phyloP scores from a whole-genome alignment of 805 yeast species.

The Ogataea nitratoaversa region DNA sequence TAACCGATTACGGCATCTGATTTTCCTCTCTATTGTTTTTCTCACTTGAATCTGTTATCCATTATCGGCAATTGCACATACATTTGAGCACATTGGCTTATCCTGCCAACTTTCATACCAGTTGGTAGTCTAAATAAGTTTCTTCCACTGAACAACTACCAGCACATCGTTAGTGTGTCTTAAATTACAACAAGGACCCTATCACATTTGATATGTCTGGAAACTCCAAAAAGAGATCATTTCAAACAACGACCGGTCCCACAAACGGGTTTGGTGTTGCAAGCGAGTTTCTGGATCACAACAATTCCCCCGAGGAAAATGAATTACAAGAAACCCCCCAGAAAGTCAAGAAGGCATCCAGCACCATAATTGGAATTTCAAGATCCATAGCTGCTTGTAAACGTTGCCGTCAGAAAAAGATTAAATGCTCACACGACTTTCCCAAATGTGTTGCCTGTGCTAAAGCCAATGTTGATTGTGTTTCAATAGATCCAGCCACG shows the following conservation, averaged over 20 bases:
- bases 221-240: slow-evolving; percentile 4
- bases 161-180: too few species aligned
- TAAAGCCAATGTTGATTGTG: slow-evolving; percentile 68
- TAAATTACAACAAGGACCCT: too few species aligned
- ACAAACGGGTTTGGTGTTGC: neutral
- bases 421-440: slow-evolving; percentile 63
- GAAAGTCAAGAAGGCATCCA: slow-evolving; percentile 11
- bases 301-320: neutral
- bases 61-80: too few species aligned
- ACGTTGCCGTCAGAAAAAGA: slow-evolving; percentile 67
- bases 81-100: too few species aligned
- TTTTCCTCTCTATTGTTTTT: too few species aligned
- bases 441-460: slow-evolving; percentile 63
- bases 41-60: too few species aligned
- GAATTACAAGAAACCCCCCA: neutral
- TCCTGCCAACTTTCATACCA: too few species aligned
- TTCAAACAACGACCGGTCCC: slow-evolving; percentile 1
- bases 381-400: slow-evolving; percentile 81
- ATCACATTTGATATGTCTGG: too few species aligned
- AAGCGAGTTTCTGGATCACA: slow-evolving; percentile 1
- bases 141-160: too few species aligned
- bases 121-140: too few species aligned
- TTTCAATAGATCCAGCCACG: slow-evolving; percentile 82
- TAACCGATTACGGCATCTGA: too few species aligned
- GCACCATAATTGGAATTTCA: slow-evolving; percentile 40